These are phyloP conservation scores for Aureoboletus auriporus DNA, from an alignment of 768 basidiomycete genomes.

Conservation along the genomic window DNA sequence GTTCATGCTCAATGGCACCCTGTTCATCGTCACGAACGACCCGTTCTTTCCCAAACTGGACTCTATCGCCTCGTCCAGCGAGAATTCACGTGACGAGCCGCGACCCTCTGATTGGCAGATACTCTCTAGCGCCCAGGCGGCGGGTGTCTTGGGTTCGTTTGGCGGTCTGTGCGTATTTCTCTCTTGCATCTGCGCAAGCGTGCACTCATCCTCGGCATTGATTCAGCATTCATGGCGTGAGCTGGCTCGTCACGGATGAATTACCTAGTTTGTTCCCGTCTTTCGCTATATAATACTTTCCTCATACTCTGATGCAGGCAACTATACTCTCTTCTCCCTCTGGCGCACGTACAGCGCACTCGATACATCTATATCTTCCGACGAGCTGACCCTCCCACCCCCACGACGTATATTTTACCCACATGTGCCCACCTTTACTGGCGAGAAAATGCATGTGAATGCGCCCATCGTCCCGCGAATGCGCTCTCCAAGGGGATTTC, in stretches of 20 bases:
- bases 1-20: slow-evolving; percentile 65
- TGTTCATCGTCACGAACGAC: slow-evolving; percentile 73
- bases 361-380: slow-evolving; percentile 42
- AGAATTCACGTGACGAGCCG: no score
- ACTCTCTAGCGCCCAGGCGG: slow-evolving; percentile 49
- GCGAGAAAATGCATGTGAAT: slow-evolving; percentile 32
- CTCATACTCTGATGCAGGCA: slow-evolving; percentile 36
- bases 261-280: slow-evolving; percentile 41
- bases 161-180: slow-evolving; percentile 47
- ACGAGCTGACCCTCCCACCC: slow-evolving; percentile 51
- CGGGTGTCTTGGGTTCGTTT: slow-evolving; percentile 43
- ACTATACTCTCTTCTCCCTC: slow-evolving; percentile 70
- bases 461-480: slow-evolving; percentile 30
- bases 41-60: slow-evolving; percentile 54
- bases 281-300: neutral
- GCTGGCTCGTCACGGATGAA: slow-evolving; percentile 59
- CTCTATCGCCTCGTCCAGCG: slow-evolving; percentile 39
- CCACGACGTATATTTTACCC: slow-evolving; percentile 78
- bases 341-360: slow-evolving; percentile 74
- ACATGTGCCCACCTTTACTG: slow-evolving; percentile 56
- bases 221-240: slow-evolving; percentile 59
- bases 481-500: slow-evolving; percentile 60
- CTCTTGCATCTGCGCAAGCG: neutral
- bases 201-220: neutral
- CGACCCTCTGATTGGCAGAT: slow-evolving; percentile 57